These are phyloP conservation scores for Curvularia eragrostidis DNA, from an alignment of 2,329 filamentous ascomycete genomes.

Conservation along the genomic window DNA sequence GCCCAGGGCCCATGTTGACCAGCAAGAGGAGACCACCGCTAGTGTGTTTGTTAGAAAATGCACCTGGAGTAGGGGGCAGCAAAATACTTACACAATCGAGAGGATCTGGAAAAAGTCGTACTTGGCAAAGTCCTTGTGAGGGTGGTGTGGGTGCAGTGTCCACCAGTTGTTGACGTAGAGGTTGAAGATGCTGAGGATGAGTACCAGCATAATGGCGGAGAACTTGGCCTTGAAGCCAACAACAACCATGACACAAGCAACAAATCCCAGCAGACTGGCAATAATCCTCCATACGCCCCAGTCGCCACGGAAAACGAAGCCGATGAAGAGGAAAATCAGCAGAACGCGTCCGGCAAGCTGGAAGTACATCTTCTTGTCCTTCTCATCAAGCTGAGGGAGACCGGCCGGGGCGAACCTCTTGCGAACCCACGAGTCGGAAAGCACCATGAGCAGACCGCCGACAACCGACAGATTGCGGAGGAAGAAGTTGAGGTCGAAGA, in stretches of 20 bases:
- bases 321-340: conserved; percentile 95
- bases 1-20: conserved; percentile 97
- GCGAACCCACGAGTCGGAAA: conserved; percentile 97
- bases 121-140: conserved; percentile 99
- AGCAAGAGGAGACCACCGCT: conserved; percentile 90
- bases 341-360: conserved; percentile 95
- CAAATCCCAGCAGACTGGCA: conserved; percentile 82
- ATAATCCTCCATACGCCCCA: conserved; percentile 90
- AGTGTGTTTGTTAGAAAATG: conserved; percentile 26
- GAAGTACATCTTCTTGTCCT: conserved; percentile 99
- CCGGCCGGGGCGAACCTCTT: conserved; percentile 97
- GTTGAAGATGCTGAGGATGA: conserved; percentile 97
- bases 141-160: conserved; percentile 98
- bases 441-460: conserved; percentile 95
- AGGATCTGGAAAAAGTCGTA: conserved; percentile 99
- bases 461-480: conserved; percentile 97
- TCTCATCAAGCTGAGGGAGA: conserved; percentile 92
- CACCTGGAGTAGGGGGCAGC: neutral
- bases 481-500: conserved; percentile 99
- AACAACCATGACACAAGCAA: conserved; percentile 97
- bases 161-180: conserved; percentile 99
- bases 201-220: conserved; percentile 91
- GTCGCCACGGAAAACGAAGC: conserved; percentile 92
- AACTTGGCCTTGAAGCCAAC: conserved; percentile 99
- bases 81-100: conserved; percentile 80